Evolutionary conservation across 2,329 filamentous ascomycete genomes (phyloP).

Genomic region (Aureobasidium subglaciale): DNA sequence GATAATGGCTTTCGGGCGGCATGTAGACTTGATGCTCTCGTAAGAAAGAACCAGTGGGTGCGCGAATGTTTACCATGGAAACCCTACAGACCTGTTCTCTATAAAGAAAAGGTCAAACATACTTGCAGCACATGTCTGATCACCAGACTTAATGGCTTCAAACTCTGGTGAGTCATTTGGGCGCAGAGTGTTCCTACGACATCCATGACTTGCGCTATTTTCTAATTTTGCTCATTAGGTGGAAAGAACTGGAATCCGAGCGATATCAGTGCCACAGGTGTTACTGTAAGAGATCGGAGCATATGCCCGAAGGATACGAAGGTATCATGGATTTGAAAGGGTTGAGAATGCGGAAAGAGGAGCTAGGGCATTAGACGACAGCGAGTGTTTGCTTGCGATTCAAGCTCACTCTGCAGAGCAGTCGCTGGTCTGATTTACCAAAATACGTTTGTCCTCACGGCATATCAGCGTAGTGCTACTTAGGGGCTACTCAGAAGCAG

Average conservation of each 20-base stretch:
- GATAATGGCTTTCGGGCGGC: neutral
- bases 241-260: too few species aligned
- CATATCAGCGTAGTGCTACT: too few species aligned
- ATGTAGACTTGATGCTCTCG: neutral
- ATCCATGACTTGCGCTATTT: too few species aligned
- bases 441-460: too few species aligned
- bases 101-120: neutral
- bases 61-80: neutral
- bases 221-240: too few species aligned
- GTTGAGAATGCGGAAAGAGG: neutral
- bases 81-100: neutral
- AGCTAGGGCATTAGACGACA: neutral
- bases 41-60: neutral
- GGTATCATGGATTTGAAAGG: neutral
- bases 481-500: too few species aligned
- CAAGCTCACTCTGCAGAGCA: too few species aligned
- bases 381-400: too few species aligned
- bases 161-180: neutral
- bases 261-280: neutral
- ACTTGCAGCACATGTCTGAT: neutral
- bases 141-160: neutral
- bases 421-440: neutral
- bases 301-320: neutral
- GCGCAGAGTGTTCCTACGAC: too few species aligned
- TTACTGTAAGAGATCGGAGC: neutral